Base-by-base conservation (phyloP, 2,329 filamentous ascomycete species). In the Hypoxylon rubiginosum region DNA sequence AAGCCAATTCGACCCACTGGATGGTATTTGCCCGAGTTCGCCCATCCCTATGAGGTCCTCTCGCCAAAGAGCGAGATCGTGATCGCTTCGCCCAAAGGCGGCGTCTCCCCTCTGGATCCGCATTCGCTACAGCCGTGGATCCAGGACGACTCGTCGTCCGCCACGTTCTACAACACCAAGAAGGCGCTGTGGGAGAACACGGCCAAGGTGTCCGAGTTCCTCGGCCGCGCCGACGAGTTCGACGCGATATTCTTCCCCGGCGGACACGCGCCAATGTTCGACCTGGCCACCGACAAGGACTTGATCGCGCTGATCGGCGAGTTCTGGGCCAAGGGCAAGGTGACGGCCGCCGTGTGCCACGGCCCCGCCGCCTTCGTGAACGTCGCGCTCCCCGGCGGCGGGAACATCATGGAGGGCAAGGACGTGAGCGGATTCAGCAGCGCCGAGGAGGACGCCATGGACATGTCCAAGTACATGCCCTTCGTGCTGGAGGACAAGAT, bases 11-110 rank as follows among this genome's bases (percentile, higher is more conserved):
- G 82, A 72, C 84, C 85, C 9, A 92, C 90, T 0, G 91, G 91
- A 68, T 93, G 90, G 90, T 93, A 87, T 75, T 81, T 93, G 84
- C 83, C 85, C 58, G 89, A 91, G 75, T 81, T 91, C 58, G 86
- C 89, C 57, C 89, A 91, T 78, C 88, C 89, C n/a, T 87, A 88
- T 78, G 81, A 88, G 52, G 82, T 86, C 64, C 83, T 91, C 48
- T 73, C 67, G 39, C 67, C 82, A 41, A 81, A 82, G 71, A 84
- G 86, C 71, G 80, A 86, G 52, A 72, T 91, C 34, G 82, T 82
- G 58, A 80, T 90, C 43, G 88, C 87, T 67, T 91, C 89, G 0
- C 89, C 89, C 61, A 82, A 82, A 49, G 89, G 89, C 68, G 88
- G 89, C 67, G 80, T 80, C n/a, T 84, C 89, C 0, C 88, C 89